These are phyloP conservation scores for Graphiopsis chlorocephala DNA, from an alignment of 2,329 filamentous ascomycete species.

Conservation along the genomic window DNA sequence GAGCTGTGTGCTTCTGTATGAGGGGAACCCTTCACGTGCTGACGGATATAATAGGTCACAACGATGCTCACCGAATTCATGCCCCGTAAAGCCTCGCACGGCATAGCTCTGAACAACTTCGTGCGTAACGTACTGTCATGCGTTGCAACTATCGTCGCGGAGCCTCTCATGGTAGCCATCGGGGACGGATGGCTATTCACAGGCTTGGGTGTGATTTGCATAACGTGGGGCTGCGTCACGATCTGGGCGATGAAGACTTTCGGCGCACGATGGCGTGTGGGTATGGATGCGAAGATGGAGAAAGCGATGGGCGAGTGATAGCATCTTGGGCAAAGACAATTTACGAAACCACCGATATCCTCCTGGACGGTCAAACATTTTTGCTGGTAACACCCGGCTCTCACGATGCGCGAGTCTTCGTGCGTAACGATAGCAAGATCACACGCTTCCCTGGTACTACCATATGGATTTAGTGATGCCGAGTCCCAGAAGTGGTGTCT, in stretches of 20 bases:
- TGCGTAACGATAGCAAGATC: neutral
- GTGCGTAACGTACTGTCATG: slow-evolving; percentile 75
- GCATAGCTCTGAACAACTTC: slow-evolving; percentile 80
- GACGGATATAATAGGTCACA: slow-evolving; percentile 43
- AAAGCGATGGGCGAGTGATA: slow-evolving; percentile 28
- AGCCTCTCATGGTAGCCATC: slow-evolving; percentile 68
- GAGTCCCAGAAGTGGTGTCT: neutral
- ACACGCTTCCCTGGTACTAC: neutral
- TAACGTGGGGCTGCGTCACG: slow-evolving; percentile 27
- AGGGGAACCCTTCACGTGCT: slow-evolving; percentile 20
- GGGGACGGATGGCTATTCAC: slow-evolving; percentile 77
- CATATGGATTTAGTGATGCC: neutral
- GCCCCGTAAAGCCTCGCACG: slow-evolving; percentile 65
- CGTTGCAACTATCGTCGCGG: slow-evolving; percentile 65
- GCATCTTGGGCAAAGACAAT: neutral
- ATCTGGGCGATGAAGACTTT: slow-evolving; percentile 37
- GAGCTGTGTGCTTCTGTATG: neutral
- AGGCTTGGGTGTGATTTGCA: slow-evolving; percentile 37
- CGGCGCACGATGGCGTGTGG: slow-evolving; percentile 32
- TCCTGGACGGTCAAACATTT: neutral
- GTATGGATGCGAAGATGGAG: slow-evolving; percentile 32
- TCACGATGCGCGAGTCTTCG: neutral
- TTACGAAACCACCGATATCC: neutral
- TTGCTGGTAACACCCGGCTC: neutral
- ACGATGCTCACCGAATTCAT: slow-evolving; percentile 87